Base-by-base conservation (phyloP, 2,329 filamentous ascomycete species). In the Sclerotinia nivalis region DNA sequence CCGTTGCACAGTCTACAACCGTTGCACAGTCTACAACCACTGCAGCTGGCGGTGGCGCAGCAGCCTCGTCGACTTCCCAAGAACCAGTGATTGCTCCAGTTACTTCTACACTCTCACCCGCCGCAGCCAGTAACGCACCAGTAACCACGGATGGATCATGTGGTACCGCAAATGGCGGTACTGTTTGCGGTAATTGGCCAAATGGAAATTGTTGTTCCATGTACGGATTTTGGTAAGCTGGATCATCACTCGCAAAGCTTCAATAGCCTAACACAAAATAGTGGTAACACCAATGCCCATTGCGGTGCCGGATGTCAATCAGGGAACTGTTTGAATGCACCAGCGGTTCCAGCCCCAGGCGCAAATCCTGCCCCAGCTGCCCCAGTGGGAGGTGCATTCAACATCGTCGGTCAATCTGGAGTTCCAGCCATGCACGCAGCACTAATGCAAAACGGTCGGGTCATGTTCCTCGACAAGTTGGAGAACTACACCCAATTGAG, bases 391-490 rank as follows among this genome's bases (percentile, higher is more conserved):
- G 84, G 84, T 45, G 78, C 78, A 49, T 83, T 88, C 73, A 78
- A 78, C 2, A 77, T 86, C 49, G 81, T 85, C 68, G 87, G 86
- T 25, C 79, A 83, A 70, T 86, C 85, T 66, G 87, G 87, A 73
- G 87, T 89, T n/a, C 86, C 87, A 54, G 86, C 83, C 22, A 89
- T 89, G 87, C 86, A 88, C 74, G 87, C 86, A 72, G 85, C 82
- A 74, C 81, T 89, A 31, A 81, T 88, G 80, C 84, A 82, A 20
- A 88, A 88, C 74, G 86, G 87, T 34, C 81, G 82, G 66, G 86
- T 88, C 15, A 81, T 87, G 50, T 89, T 89, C 78, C 79, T 89
- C 22, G 87, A 89, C 80, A 89, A 89, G 76, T 82, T 89, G 43
- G 87, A 89, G 76, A 85, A 88, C 76, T 89, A 86, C 77, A 88